Percentiles rank a stretch among this genome's conserved stretches.
These are phyloP conservation scores for Pseudogymnoascus sp. DNA, from an alignment of 2,329 filamentous ascomycete species.

Conservation along the genomic window DNA sequence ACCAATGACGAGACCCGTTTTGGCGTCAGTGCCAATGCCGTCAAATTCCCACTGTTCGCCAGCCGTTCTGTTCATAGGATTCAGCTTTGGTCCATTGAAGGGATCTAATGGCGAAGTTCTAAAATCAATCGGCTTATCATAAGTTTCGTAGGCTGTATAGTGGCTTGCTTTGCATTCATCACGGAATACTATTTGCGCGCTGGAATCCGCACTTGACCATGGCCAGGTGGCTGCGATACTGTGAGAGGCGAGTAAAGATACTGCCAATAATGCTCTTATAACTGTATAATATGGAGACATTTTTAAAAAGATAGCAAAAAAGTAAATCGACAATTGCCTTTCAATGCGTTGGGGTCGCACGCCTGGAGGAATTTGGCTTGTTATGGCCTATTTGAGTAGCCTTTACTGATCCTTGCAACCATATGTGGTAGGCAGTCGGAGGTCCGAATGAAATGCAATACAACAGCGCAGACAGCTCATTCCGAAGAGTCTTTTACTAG, in stretches of 20 bases:
- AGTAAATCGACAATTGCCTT: neutral
- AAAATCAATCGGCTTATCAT: slow-evolving; percentile 12
- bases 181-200: neutral
- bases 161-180: neutral
- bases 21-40: slow-evolving; percentile 22
- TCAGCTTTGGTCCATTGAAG: slow-evolving; percentile 19
- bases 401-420: neutral
- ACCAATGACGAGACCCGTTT: slow-evolving; percentile 22
- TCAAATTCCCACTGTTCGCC: slow-evolving; percentile 29
- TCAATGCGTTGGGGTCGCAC: neutral
- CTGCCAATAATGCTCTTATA: neutral
- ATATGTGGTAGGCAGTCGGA: neutral
- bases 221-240: neutral
- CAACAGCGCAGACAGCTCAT: neutral
- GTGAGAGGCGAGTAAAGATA: neutral
- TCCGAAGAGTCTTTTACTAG: neutral
- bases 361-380: neutral
- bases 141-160: neutral
- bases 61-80: slow-evolving; percentile 21
- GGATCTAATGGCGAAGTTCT: slow-evolving; percentile 8
- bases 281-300: neutral
- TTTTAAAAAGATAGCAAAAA: neutral
- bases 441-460: neutral
- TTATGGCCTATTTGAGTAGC: neutral
- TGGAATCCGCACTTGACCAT: neutral